Evolutionary conservation across 768 basidiomycete genomes (phyloP).

Genomic region (Xerocomus brunneocitrinus): DNA sequence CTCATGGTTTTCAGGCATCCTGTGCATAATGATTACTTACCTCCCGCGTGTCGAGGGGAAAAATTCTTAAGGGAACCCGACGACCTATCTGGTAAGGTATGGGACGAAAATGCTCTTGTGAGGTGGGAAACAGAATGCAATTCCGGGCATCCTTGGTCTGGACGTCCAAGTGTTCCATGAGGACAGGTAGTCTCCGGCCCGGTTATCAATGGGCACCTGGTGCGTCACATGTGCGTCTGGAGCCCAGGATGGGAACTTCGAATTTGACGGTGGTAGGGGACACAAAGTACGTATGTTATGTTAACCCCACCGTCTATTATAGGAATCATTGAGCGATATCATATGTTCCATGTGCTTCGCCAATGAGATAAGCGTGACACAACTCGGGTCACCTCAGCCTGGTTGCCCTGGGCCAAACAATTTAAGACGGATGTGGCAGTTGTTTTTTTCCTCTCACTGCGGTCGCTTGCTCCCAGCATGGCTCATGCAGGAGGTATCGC

Average conservation of each 20-base stretch:
- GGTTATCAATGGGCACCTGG: not conserved
- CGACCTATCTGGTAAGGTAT: slow-evolving; percentile 44
- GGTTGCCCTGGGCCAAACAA: not conserved
- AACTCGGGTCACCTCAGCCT: not conserved
- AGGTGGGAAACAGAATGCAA: slow-evolving; percentile 55
- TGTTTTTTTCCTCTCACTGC: not conserved
- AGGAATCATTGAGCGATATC: not conserved
- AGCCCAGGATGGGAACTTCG: not conserved
- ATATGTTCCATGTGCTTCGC: not conserved
- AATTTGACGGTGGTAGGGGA: not conserved
- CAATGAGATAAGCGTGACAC: slow-evolving; percentile 1
- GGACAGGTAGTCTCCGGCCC: not conserved
- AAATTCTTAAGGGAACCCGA: slow-evolving; percentile 42
- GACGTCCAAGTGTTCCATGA: slow-evolving; percentile 22
- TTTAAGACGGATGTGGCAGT: not conserved
- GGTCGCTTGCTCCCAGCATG: slow-evolving; percentile 6
- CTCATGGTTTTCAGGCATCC: slow-evolving; percentile 46
- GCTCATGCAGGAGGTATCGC: not conserved
- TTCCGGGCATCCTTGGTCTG: slow-evolving; percentile 45
- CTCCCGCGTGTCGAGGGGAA: slow-evolving; percentile 41
- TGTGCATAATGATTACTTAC: slow-evolving; percentile 60
- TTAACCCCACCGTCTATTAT: not conserved
- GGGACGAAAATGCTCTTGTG: slow-evolving; percentile 56
- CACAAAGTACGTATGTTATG: not conserved
- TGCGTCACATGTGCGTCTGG: not conserved